A percentile compares a stretch with the other conserved stretches of the same genome.
These are phyloP conservation scores for Saccharomycopsis phalli DNA, from an alignment of 1,139 yeast species.

Conservation along the genomic window DNA sequence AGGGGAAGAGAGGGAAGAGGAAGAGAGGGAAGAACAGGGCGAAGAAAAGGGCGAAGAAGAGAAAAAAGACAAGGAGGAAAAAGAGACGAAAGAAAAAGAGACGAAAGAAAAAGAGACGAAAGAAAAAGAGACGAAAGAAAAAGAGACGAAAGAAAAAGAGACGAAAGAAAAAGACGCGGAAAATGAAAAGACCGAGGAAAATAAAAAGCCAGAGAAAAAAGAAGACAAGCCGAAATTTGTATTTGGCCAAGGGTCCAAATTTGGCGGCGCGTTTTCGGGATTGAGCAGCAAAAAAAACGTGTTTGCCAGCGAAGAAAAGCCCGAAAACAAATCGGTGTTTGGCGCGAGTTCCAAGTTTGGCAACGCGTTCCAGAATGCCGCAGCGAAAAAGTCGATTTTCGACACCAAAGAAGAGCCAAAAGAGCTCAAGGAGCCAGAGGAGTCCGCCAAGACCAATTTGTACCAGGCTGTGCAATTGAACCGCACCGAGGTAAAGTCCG, in stretches of 20 bases:
- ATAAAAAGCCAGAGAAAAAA: slow-evolving; percentile 2
- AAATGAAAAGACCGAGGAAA: slow-evolving; percentile 6
- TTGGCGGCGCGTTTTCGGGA: slow-evolving; percentile 12
- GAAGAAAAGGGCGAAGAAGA: slow-evolving; percentile 1
- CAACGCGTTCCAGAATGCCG: slow-evolving; percentile 35
- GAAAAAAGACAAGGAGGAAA: slow-evolving; percentile 7
- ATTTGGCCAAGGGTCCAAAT: slow-evolving; percentile 19
- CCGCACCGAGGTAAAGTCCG: slow-evolving; percentile 59
- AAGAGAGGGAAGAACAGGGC: neutral
- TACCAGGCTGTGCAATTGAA: slow-evolving; percentile 27
- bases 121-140: slow-evolving; percentile 17
- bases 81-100: slow-evolving; percentile 22
- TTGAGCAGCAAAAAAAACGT: neutral
- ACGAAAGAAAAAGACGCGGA: slow-evolving; percentile 6
- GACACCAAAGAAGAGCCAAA: slow-evolving; percentile 25
- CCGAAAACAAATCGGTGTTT: slow-evolving; percentile 24
- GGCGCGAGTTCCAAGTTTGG: slow-evolving; percentile 38
- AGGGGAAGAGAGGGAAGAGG: too few species aligned
- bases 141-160: slow-evolving; percentile 5
- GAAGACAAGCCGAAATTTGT: slow-evolving; percentile 11
- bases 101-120: slow-evolving; percentile 10
- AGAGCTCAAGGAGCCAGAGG: slow-evolving; percentile 7
- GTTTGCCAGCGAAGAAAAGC: slow-evolving; percentile 2
- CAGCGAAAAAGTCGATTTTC: slow-evolving; percentile 37
- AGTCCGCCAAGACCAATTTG: slow-evolving; percentile 11